Evolutionary conservation across 345 rosid genomes (phyloP).

Genomic region (Euphorbia tirucalli): DNA sequence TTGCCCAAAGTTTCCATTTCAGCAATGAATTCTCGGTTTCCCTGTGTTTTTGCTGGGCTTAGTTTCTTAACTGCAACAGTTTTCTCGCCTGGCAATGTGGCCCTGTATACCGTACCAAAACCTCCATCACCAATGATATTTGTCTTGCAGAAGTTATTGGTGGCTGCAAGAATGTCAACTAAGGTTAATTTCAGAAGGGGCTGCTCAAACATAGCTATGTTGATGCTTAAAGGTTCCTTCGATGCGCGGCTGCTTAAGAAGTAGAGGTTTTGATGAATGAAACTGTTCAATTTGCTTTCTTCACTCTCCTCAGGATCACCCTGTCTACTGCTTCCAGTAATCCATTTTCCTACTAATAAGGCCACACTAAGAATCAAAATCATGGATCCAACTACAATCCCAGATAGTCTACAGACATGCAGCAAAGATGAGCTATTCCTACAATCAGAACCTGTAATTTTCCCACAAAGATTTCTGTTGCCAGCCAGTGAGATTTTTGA

Average conservation of each 20-base stretch:
- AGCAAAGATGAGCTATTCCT: constrained; percentile 30
- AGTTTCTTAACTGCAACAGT: constrained; percentile 93
- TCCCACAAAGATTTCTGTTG: constrained; percentile 64
- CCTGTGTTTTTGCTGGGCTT: constrained; percentile 78
- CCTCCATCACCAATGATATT: constrained; percentile 95
- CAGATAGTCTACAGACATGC: constrained; percentile 54
- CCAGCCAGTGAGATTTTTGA: constrained; percentile 47
- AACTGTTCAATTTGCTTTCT: constrained; percentile 52
- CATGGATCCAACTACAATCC: constrained; percentile 41
- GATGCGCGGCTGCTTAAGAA: constrained; percentile 71
- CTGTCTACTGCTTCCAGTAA: constrained; percentile 33
- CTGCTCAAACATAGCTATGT: constrained; percentile 77
- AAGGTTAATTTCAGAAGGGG: constrained; percentile 74
- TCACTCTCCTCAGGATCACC: constrained; percentile 46
- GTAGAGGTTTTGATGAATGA: constrained; percentile 51
- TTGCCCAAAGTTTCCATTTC: constrained; percentile 96
- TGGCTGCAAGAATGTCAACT: constrained; percentile 71
- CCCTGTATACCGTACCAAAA: constrained; percentile 89
- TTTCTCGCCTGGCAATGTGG: constrained; percentile 50
- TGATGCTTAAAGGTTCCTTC: constrained; percentile 83
- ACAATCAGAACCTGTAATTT: constrained; percentile 45
- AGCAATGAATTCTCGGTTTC: constrained; percentile 81
- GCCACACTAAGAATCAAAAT: constrained; percentile 34
- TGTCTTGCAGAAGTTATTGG: constrained; percentile 70
- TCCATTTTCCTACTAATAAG: constrained; percentile 45